phyloP scores from a whole-genome alignment of 2,329 filamentous ascomycete genomes.

The Paecilomyces fulvus region DNA sequence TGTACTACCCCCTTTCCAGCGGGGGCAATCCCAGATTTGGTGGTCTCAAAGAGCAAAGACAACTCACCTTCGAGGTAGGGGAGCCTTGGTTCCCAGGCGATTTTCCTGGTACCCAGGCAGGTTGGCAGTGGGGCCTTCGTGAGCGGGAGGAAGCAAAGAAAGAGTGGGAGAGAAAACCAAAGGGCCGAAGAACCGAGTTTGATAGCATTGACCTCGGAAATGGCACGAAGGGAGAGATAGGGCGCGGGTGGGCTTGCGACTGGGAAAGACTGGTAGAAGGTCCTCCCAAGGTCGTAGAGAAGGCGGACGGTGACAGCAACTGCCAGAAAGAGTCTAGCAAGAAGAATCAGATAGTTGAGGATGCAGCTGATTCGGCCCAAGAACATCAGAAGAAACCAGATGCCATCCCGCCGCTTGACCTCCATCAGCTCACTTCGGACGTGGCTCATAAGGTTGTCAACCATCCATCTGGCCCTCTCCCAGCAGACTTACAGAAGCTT shows the following conservation, averaged over 20 bases:
- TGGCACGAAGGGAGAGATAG: conserved; percentile 71
- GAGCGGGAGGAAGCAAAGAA: conserved; percentile 52
- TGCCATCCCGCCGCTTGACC: conserved; percentile 18
- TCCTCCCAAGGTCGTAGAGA: conserved; percentile 4
- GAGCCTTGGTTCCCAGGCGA: conserved; percentile 81
- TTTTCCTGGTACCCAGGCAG: conserved; percentile 68
- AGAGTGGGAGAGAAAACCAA: conserved; percentile 69
- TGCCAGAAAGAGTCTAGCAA: conserved; percentile 3
- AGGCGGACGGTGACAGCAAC: conserved; percentile 1
- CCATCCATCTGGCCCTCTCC: conserved; percentile 12
- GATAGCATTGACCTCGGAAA: conserved; percentile 64
- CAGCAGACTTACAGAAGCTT: conserved; percentile 5
- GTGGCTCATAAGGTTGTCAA: conserved; percentile 28
- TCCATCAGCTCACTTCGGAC: conserved; percentile 33
- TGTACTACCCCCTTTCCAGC: conserved; percentile 71
- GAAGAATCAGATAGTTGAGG: conserved; percentile 7
- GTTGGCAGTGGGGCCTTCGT: conserved; percentile 66
- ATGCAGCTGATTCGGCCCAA: not conserved
- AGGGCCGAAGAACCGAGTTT: conserved; percentile 72
- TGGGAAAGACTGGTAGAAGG: conserved; percentile 61
- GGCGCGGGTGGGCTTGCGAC: conserved; percentile 73
- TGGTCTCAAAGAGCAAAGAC: conserved; percentile 68
- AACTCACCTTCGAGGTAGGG: conserved; percentile 72
- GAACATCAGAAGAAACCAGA: conserved; percentile 4
- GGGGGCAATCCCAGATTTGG: conserved; percentile 77